Percentiles rank a stretch among this genome's conserved stretches.
Evolutionary conservation across 2,329 filamentous ascomycete species (phyloP).

Genomic region (Trichoderma sp.): DNA sequence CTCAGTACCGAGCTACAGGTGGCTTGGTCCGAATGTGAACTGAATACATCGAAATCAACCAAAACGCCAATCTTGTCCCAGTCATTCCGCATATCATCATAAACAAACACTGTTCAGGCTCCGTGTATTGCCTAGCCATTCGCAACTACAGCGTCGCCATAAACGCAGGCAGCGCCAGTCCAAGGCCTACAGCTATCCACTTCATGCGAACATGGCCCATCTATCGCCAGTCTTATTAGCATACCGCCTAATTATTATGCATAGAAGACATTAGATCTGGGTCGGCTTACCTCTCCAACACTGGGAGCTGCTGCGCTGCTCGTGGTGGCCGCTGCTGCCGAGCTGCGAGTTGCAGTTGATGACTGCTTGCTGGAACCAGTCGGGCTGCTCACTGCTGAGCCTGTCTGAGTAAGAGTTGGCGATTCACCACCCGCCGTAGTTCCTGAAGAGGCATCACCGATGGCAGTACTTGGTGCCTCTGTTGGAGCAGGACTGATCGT

Average conservation of each 20-base stretch:
- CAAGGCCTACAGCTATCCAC: conserved; percentile 11
- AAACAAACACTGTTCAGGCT: background rate
- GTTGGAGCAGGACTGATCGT: background rate
- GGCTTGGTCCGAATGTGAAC: background rate
- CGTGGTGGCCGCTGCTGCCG: conserved; percentile 5
- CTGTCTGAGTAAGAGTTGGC: background rate
- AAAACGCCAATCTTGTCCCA: background rate
- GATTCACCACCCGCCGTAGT: background rate
- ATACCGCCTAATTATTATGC: background rate
- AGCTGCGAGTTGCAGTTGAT: conserved; percentile 16
- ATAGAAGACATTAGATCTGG: too few species aligned
- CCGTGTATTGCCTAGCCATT: background rate
- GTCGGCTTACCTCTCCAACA: background rate
- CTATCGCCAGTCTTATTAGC: background rate
- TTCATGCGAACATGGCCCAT: conserved; percentile 9
- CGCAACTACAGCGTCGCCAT: background rate
- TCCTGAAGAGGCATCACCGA: background rate
- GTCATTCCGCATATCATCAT: conserved; percentile 1
- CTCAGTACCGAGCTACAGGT: background rate
- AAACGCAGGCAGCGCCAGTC: conserved; percentile 5
- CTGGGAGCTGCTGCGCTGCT: background rate
- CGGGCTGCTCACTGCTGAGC: background rate
- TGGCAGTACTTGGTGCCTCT: background rate
- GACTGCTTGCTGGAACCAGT: background rate
- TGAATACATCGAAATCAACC: background rate